phyloP scores from a whole-genome alignment of 1,284 basidiomycete genomes.

The Papiliotrema fonsecae region DNA sequence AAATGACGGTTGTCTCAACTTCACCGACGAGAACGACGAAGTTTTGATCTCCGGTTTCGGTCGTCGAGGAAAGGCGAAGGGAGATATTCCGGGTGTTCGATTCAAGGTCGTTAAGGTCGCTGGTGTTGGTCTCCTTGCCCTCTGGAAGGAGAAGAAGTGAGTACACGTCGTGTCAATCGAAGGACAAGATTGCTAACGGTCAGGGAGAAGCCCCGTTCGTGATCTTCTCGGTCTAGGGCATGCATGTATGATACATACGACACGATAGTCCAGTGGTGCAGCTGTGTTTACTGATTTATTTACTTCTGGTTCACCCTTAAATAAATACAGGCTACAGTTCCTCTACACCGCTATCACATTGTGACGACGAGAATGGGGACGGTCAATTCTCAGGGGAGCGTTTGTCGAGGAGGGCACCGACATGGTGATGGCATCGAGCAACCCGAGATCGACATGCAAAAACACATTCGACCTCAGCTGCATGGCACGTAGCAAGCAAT shows the following conservation, averaged over 20 bases:
- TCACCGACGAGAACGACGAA: slow-evolving; percentile 96
- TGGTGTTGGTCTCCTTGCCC: slow-evolving; percentile 93
- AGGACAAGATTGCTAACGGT: slow-evolving; percentile 1
- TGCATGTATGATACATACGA: slow-evolving; percentile 7
- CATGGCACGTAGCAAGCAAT: no score
- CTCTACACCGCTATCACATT: no score
- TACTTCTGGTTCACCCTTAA: no score
- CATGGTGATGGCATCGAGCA: no score
- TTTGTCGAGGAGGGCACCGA: no score
- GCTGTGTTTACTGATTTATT: no score
- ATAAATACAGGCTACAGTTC: no score
- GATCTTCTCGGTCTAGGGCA: slow-evolving; percentile 36
- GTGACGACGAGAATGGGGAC: no score
- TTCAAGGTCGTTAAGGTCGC: slow-evolving; percentile 99
- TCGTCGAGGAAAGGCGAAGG: slow-evolving; percentile 87
- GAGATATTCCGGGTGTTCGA: slow-evolving; percentile 64
- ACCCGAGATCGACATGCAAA: no score
- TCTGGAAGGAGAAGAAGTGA: slow-evolving; percentile 99
- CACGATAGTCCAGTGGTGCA: no score
- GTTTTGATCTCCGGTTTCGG: slow-evolving; percentile 99
- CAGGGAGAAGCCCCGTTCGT: slow-evolving; percentile 87
- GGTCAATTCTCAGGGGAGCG: no score
- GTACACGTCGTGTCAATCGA: slow-evolving; percentile 16
- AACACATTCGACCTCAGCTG: no score
- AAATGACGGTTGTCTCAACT: slow-evolving; percentile 99